Conservation (phyloP, 805 yeast genomes). For the Myxozyma udenii region DNA sequence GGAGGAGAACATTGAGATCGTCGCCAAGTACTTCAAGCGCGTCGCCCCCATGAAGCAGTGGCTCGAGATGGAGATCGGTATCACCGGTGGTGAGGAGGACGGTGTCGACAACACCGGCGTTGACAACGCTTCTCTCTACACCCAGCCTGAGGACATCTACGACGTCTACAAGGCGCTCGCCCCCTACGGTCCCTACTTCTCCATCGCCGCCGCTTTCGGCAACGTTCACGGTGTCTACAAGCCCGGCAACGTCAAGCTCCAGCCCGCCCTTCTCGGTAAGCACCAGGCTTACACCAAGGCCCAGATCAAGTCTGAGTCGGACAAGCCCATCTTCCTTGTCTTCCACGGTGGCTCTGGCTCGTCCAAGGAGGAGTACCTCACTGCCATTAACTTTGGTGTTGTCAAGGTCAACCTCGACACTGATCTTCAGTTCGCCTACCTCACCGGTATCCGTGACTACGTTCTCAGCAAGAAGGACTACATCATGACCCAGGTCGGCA, state of each 20-base stretch:
- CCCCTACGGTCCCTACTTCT: constrained; percentile 94
- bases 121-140: constrained; percentile 81
- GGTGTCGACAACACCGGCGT: constrained; percentile 99
- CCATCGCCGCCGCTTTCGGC: constrained; percentile 99
- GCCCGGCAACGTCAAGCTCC: constrained; percentile 95
- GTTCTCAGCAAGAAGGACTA: constrained; percentile 94
- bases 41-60: constrained; percentile 93
- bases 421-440: constrained; percentile 98
- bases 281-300: constrained; percentile 87
- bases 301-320: constrained; percentile 51
- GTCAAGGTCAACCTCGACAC: constrained; percentile 99
- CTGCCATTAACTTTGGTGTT: constrained; percentile 89
- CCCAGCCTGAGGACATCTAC: constrained; percentile 91
- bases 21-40: constrained; percentile 92
- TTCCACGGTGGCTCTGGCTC: constrained; percentile 99
- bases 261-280: constrained; percentile 90
- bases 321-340: constrained; percentile 86
- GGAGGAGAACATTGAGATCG: constrained; percentile 89
- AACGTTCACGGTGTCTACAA: constrained; percentile 99
- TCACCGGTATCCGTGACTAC: constrained; percentile 95
- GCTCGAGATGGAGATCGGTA: constrained; percentile 99
- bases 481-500: constrained; percentile 84
- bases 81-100: constrained; percentile 99
- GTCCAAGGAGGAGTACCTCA: constrained; percentile 82
- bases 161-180: constrained; percentile 85